Percentiles rank a stretch among this genome's conserved stretches.
These are phyloP conservation scores for Viola pubescens DNA, from an alignment of 441 rosid species.

Conservation along the genomic window DNA sequence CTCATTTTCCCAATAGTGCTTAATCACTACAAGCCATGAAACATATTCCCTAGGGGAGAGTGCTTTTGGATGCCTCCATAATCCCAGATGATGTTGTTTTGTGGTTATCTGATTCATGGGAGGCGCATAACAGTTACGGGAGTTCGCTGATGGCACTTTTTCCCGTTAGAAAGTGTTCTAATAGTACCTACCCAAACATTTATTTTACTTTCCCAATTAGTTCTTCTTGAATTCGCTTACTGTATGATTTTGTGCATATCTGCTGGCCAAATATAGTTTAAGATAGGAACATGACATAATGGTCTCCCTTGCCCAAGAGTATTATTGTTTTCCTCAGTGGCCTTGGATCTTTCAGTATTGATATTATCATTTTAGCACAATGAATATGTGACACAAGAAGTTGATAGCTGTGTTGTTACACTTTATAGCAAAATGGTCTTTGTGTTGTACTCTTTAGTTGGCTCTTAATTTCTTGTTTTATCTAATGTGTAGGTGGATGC, in stretches of 20 bases:
- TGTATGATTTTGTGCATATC: too few species aligned
- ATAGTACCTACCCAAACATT: not conserved
- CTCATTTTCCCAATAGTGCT: too few species aligned
- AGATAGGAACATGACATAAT: too few species aligned
- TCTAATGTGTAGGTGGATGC: conserved; percentile 60
- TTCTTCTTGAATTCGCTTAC: too few species aligned
- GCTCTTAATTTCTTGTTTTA: conserved; percentile 5
- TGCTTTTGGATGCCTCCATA: not conserved
- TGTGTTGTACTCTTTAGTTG: not conserved
- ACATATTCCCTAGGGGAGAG: too few species aligned
- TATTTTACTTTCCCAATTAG: not conserved
- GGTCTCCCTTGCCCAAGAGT: too few species aligned
- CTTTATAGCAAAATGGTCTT: not conserved
- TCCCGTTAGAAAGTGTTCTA: not conserved
- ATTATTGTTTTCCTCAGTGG: too few species aligned
- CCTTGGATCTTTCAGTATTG: too few species aligned
- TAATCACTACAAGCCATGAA: too few species aligned
- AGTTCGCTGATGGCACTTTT: not conserved
- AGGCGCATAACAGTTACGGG: not conserved
- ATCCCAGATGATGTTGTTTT: not conserved
- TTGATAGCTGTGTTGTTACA: too few species aligned
- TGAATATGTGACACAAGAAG: not conserved
- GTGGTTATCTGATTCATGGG: not conserved
- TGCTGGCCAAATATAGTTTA: too few species aligned
- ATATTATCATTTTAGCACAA: not conserved